A percentile compares a stretch with the other conserved stretches of the same genome.
phyloP scores from a whole-genome alignment of 257 asterid genomes.

The Petunia axillaris region DNA sequence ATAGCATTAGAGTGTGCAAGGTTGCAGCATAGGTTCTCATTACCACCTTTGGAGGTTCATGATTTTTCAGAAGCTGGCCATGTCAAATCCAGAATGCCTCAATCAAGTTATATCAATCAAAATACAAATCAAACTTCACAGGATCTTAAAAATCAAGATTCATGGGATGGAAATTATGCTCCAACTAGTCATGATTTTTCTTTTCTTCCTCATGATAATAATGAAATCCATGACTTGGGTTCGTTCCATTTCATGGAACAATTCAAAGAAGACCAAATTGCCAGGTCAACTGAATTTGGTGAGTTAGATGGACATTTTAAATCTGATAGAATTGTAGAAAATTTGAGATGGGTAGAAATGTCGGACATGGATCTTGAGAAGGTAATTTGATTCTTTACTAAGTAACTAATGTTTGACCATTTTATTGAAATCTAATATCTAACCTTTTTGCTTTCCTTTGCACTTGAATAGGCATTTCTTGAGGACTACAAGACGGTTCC shows the following conservation, averaged over 20 bases:
- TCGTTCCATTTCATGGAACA: slow-evolving; percentile 1
- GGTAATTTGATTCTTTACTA: slow-evolving; percentile 32
- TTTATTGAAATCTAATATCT: not conserved
- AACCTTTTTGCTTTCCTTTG: not conserved
- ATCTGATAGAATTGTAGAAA: slow-evolving; percentile 32
- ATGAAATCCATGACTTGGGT: not conserved
- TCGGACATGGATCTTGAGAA: slow-evolving; percentile 55
- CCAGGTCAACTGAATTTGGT: not conserved
- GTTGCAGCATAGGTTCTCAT: slow-evolving; percentile 16
- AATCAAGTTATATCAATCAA: not conserved
- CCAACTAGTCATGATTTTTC: slow-evolving; percentile 1
- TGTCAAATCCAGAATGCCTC: not conserved
- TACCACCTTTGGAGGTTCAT: slow-evolving; percentile 28
- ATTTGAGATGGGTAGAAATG: slow-evolving; percentile 74
- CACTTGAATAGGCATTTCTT: slow-evolving; percentile 31
- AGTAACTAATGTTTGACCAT: not conserved
- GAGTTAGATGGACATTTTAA: not conserved
- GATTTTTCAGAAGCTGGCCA: slow-evolving; percentile 28
- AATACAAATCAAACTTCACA: not conserved
- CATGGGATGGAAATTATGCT: slow-evolving; percentile 15
- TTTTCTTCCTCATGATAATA: slow-evolving; percentile 7
- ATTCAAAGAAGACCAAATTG: not conserved
- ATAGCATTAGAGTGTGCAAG: slow-evolving; percentile 30
- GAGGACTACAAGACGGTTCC: slow-evolving; percentile 45
- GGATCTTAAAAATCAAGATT: not conserved